Conservation (phyloP, 495 filamentous ascomycete genomes). For the Lophiotrema nucula region DNA sequence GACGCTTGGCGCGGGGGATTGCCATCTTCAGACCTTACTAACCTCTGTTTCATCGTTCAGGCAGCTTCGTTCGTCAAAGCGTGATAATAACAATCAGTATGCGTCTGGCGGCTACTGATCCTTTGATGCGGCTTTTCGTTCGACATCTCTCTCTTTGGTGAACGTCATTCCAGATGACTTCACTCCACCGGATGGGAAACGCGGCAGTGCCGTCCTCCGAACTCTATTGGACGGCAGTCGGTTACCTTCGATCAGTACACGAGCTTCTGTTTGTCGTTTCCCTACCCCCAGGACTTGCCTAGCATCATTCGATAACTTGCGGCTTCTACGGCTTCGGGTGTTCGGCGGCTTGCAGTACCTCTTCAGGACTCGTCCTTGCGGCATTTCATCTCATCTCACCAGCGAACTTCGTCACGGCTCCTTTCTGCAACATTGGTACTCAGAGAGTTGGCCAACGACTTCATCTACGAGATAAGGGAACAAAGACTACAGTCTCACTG, state of each 20-base stretch:
- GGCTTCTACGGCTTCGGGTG: slow-evolving; percentile 9
- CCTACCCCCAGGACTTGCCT: slow-evolving; percentile 25
- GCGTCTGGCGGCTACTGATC: slow-evolving; percentile 40
- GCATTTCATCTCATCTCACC: slow-evolving; percentile 15
- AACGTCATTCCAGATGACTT: slow-evolving; percentile 7
- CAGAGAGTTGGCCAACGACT: too few species aligned
- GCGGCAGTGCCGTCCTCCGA: slow-evolving; percentile 38
- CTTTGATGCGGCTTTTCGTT: slow-evolving; percentile 31
- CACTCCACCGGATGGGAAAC: slow-evolving; percentile 37
- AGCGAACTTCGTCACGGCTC: too few species aligned
- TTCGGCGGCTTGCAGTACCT: slow-evolving; percentile 11
- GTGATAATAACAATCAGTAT: slow-evolving; percentile 40
- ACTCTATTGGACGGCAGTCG: slow-evolving; percentile 27
- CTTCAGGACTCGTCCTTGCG: slow-evolving; percentile 16
- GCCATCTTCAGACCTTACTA: slow-evolving; percentile 47
- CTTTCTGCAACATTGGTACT: too few species aligned
- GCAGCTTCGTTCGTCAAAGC: slow-evolving; percentile 47
- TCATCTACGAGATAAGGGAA: too few species aligned
- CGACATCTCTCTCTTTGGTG: slow-evolving; percentile 32
- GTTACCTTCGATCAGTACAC: slow-evolving; percentile 26
- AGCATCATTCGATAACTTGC: slow-evolving; percentile 21
- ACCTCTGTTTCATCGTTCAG: slow-evolving; percentile 36
- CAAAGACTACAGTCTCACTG: slow-evolving; percentile 25
- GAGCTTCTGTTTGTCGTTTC: slow-evolving; percentile 27
- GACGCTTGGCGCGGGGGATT: slow-evolving; percentile 74